Conservation (phyloP, 768 basidiomycete genomes). For the Glaciozyma martinii region DNA sequence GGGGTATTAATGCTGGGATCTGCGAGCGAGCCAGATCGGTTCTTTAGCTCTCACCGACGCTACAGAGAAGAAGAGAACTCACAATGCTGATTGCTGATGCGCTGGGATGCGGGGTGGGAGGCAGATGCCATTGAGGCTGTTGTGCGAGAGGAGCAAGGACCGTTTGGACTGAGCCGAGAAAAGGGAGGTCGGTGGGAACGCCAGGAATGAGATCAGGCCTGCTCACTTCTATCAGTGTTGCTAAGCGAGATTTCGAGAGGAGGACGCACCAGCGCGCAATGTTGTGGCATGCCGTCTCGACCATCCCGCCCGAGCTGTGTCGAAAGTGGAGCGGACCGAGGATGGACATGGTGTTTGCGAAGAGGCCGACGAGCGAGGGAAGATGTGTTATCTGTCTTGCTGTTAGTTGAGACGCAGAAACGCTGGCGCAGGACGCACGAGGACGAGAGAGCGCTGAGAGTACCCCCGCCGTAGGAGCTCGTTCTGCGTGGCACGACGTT, state of each 20-base stretch:
- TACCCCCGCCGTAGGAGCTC: slow-evolving; percentile 64
- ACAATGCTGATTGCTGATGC: background rate
- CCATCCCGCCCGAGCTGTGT: slow-evolving; percentile 18
- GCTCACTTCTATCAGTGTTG: slow-evolving; percentile 55
- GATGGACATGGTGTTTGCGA: slow-evolving; percentile 55
- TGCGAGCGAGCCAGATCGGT: slow-evolving; percentile 34
- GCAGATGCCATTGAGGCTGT: background rate
- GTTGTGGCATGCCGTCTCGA: slow-evolving; percentile 32
- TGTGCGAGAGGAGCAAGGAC: slow-evolving; percentile 8
- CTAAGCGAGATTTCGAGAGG: background rate
- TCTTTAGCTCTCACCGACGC: background rate
- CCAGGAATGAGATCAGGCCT: slow-evolving; percentile 73
- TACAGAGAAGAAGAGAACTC: background rate
- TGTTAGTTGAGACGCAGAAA: too few species aligned
- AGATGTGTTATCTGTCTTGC: slow-evolving; percentile 46
- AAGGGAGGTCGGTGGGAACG: slow-evolving; percentile 63
- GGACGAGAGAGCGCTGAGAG: slow-evolving; percentile 63
- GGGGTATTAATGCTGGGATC: slow-evolving; percentile 60
- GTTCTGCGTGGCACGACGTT: slow-evolving; percentile 57
- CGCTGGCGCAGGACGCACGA: slow-evolving; percentile 36
- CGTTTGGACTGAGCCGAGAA: slow-evolving; percentile 52
- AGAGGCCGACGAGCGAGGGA: slow-evolving; percentile 62
- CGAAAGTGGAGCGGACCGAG: slow-evolving; percentile 57
- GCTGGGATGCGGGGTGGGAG: background rate
- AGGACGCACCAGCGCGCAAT: slow-evolving; percentile 22